Conservation (phyloP, 192 early-diverging fungal genomes). For the Lobosporangium transversale region DNA sequence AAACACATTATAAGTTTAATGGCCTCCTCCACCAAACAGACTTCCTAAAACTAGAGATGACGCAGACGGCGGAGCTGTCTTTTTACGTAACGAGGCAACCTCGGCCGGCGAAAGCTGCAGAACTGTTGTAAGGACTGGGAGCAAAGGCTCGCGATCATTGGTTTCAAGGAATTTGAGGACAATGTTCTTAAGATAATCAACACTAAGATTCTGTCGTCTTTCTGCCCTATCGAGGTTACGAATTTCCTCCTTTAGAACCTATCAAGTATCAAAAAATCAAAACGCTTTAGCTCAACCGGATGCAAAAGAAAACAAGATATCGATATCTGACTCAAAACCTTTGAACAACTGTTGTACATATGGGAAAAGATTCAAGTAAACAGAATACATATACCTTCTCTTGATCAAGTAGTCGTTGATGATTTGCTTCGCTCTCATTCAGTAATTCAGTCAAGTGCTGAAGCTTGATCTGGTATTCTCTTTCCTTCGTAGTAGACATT, state of each 20-base stretch:
- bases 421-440: slow-evolving; percentile 65
- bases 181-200: slow-evolving; percentile 78
- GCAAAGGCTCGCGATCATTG: slow-evolving; percentile 56
- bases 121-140: slow-evolving; percentile 57
- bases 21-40: slow-evolving; percentile 39
- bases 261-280: too few relatives aligned
- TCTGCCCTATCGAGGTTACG: slow-evolving; percentile 70
- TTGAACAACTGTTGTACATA: too few relatives aligned
- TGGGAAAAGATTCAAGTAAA: too few relatives aligned
- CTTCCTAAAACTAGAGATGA: slow-evolving; percentile 39
- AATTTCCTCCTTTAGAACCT: slow-evolving; percentile 69
- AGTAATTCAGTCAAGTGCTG: slow-evolving; percentile 63
- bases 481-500: slow-evolving; percentile 37
- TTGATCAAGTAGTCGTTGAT: slow-evolving; percentile 55
- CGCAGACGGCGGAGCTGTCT: slow-evolving; percentile 21
- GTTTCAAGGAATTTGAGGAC: slow-evolving; percentile 71
- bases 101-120: slow-evolving; percentile 57
- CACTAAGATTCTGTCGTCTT: slow-evolving; percentile 69
- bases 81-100: slow-evolving; percentile 45
- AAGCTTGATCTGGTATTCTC: slow-evolving; percentile 56
- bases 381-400: slow-evolving; percentile 65
- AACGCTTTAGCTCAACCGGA: too few relatives aligned
- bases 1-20: too few relatives aligned
- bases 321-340: too few relatives aligned
- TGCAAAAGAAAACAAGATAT: slow-evolving; percentile 4